Conservation (phyloP, 1,284 basidiomycete genomes). For the Thecaphora frezii region DNA sequence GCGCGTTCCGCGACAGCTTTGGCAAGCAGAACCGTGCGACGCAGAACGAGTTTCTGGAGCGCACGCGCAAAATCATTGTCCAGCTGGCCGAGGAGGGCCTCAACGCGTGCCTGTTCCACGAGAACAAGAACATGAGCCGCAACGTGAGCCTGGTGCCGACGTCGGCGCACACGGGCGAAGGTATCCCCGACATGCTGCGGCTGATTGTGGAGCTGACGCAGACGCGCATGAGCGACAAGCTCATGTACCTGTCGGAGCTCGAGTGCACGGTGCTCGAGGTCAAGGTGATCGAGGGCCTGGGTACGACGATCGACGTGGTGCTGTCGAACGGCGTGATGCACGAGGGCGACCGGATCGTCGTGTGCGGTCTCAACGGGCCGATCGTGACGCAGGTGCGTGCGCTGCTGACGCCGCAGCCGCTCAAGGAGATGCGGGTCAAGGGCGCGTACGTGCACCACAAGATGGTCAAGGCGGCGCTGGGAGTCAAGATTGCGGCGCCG, state of each 20-base stretch:
- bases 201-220: conserved; percentile 95
- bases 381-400: conserved; percentile 95
- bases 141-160: conserved; percentile 97
- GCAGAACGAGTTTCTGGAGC: conserved; percentile 89
- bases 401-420: conserved; percentile 90
- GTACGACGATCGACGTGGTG: conserved; percentile 96
- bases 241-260: conserved; percentile 98
- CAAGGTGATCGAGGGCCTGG: conserved; percentile 97
- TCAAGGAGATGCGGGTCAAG: conserved; percentile 96
- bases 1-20: conserved; percentile 86
- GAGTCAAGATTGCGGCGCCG: conserved; percentile 93
- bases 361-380: conserved; percentile 95
- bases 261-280: conserved; percentile 99
- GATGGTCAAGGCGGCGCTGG: conserved; percentile 94
- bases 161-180: conserved; percentile 95
- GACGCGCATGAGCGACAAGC: conserved; percentile 91
- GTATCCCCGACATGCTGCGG: conserved; percentile 99
- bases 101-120: conserved; percentile 92
- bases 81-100: conserved; percentile 97
- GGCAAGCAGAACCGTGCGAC: conserved; percentile 80
- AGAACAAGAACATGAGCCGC: conserved; percentile 92
- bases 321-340: conserved; percentile 89
- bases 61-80: conserved; percentile 79
- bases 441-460: conserved; percentile 97
- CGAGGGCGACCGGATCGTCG: conserved; percentile 92